Base-by-base conservation (phyloP, 1,284 basidiomycete genomes). In the Leccinum pseudoinsigne region DNA sequence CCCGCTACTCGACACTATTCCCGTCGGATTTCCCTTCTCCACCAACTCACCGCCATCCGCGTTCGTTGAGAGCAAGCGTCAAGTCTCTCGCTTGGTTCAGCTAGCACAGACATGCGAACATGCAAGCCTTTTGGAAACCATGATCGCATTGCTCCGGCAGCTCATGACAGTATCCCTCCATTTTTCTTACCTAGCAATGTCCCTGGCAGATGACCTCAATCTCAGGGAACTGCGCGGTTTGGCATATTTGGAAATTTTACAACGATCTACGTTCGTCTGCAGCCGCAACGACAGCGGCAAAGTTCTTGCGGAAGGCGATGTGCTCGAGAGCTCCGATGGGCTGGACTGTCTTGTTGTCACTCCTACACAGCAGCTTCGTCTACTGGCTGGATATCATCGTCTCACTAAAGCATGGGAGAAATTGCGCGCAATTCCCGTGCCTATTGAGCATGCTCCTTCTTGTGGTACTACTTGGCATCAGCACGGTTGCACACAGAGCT, bases 201-300 rank as follows among this genome's bases (percentile, higher is more conserved):
- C 80, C 1, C 81, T 90, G 18, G 84, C 86, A 2, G 88, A 90
- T 67, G 87, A 90, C 62, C 79, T 89, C 34, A 76, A 85, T 67
- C 74, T 90, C 58, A 78, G 81, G 47, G 73, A 78, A 2, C 75
- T 90, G 45, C 78, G 83, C 23, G 89, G 88, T 34, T 76, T 80
- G 1, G 88, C 87, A 21, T 90, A 90, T 72, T 77, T 89, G 59
- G 86, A 88, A 69, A 84, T 89, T 18, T 84, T 90, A 81, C 84
- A 85, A 68, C 86, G 83, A 68, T 81, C 80, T 4, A 74, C 77
- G 8, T 80, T 87, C 59, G 81, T 84, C 23, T 79, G 69, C 40
- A 68, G 64, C 11, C 62, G 59, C 45, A 64, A 64, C 55, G 62
- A 64, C 31, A 55, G 60, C 16, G 64, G 60, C 18, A 58, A 68